Evolutionary conservation across 176 grass and related monocot genomes (phyloP).

Genomic region (Thalia dealbata): DNA sequence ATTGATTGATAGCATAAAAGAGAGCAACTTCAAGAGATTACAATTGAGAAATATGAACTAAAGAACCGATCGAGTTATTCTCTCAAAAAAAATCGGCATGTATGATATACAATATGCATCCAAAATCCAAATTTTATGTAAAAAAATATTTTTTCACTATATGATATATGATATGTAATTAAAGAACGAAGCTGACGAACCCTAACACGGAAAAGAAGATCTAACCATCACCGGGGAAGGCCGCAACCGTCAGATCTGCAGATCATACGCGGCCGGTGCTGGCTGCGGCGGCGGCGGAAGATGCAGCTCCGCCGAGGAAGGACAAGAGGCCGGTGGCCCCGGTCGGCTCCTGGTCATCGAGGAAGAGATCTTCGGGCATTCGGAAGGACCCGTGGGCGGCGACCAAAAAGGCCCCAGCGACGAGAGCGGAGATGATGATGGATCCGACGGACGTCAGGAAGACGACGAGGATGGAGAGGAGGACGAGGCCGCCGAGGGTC

Average conservation of each 20-base stretch:
- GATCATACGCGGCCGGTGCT: not conserved
- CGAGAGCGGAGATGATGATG: conserved; percentile 11
- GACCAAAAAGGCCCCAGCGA: not conserved
- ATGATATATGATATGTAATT: no score
- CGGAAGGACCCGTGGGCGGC: conserved; percentile 5
- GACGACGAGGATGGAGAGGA: conserved; percentile 17
- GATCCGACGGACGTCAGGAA: conserved; percentile 19
- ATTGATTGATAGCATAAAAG: no score
- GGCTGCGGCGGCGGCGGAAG: not conserved
- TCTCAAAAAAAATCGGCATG: no score
- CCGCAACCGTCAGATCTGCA: not conserved
- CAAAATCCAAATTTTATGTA: no score
- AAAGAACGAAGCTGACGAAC: no score
- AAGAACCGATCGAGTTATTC: no score
- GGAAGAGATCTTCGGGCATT: conserved; percentile 4
- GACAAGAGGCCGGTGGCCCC: not conserved
- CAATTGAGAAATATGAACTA: no score
- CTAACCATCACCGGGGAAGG: not conserved
- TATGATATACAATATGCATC: no score
- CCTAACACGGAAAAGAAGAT: no score
- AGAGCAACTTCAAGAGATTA: no score
- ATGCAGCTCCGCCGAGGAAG: conserved; percentile 9
- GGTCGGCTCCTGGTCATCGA: not conserved
- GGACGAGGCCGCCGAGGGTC: conserved; percentile 9
- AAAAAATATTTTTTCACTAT: no score